Base-by-base conservation (phyloP, 2,329 filamentous ascomycete species). In the Exutisphaerella laricina region DNA sequence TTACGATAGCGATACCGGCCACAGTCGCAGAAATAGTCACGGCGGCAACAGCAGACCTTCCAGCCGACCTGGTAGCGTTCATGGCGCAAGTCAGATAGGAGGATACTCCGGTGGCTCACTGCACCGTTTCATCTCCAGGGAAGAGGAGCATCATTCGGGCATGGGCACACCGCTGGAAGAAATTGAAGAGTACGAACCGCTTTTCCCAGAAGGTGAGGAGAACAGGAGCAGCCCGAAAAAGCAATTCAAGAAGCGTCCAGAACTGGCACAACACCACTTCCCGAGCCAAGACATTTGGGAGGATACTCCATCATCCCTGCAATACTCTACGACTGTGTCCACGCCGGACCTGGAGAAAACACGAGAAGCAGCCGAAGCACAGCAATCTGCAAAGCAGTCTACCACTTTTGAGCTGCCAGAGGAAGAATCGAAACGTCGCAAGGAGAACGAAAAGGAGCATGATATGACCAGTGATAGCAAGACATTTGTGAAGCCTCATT, bases 241-340 rank as follows among this genome's bases (percentile, higher is more conserved):
- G 22, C 73, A 79, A 45, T 74, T 74, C 50, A 70, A 80, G 53
- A 80, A 78, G 63, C 67, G 70, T 31, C 69, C 71, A 20, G 69
- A 67, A 39, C 61, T 72, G 45, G 67, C 68, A 38, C 50, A 51
- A 30, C 70, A 73, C 50, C 83, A 84, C 49, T 98, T 98, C 66
- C 92, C 92, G 1, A 96, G 89, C 64, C 85, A 89, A 39, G 92
- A 98, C 62, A 79, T 97, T 29, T 98, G 92, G 92, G 92, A 98
- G 69, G 94, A 98, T 63, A 84, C 88, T 0, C 92, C 94, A 3
- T 84, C 82, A 59, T 95, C 88, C 66, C 73, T 87, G 39, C 81
- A 92, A 58, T 80, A 79, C 36, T 70, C 76, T 23, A 82, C 89
- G 3, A 88, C 86, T 46, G 90, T 97, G 5, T 86, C 84, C 2